Percentiles rank a stretch among this genome's conserved stretches.
Conservation (phyloP, 352 stramenopile species). For the Peronospora destructor region DNA sequence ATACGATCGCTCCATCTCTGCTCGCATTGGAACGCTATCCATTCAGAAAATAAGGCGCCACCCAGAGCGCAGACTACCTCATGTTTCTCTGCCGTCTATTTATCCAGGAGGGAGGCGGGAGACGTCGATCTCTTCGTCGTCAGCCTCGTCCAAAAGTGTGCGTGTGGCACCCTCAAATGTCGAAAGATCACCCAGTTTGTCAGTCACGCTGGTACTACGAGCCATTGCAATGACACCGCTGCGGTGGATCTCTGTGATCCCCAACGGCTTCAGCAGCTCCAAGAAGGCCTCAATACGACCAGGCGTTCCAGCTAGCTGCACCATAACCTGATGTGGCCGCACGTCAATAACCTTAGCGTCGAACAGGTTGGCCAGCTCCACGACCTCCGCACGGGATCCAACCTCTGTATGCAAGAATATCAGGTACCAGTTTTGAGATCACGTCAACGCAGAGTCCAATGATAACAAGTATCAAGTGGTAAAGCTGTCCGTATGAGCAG, state of each 20-base stretch:
- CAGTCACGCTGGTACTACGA: slow-evolving; percentile 53
- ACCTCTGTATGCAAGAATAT: slow-evolving; percentile 29
- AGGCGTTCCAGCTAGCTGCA: slow-evolving; percentile 70
- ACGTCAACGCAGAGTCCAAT: too few species aligned
- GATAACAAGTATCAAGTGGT: background rate
- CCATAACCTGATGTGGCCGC: slow-evolving; percentile 75
- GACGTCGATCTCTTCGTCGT: slow-evolving; percentile 56
- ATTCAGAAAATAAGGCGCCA: slow-evolving; percentile 5
- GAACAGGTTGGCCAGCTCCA: slow-evolving; percentile 78
- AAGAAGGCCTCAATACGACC: slow-evolving; percentile 77
- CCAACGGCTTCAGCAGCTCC: slow-evolving; percentile 72
- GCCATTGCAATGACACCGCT: slow-evolving; percentile 83
- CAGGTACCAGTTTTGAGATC: background rate
- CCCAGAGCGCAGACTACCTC: background rate
- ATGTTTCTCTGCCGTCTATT: slow-evolving; percentile 1
- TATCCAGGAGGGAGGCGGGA: slow-evolving; percentile 67
- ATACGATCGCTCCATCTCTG: too few species aligned
- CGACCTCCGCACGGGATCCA: slow-evolving; percentile 64
- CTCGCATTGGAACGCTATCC: background rate
- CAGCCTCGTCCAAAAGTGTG: slow-evolving; percentile 59
- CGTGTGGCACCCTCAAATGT: slow-evolving; percentile 71
- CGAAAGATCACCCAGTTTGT: slow-evolving; percentile 52
- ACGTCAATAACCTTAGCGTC: slow-evolving; percentile 85
- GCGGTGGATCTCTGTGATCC: slow-evolving; percentile 80
- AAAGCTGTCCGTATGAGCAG: background rate